Evolutionary conservation across 1,139 yeast species (phyloP), one percentile per base, ranked within the genome.

Genomic region (Geotrichum klebahnii): DNA sequence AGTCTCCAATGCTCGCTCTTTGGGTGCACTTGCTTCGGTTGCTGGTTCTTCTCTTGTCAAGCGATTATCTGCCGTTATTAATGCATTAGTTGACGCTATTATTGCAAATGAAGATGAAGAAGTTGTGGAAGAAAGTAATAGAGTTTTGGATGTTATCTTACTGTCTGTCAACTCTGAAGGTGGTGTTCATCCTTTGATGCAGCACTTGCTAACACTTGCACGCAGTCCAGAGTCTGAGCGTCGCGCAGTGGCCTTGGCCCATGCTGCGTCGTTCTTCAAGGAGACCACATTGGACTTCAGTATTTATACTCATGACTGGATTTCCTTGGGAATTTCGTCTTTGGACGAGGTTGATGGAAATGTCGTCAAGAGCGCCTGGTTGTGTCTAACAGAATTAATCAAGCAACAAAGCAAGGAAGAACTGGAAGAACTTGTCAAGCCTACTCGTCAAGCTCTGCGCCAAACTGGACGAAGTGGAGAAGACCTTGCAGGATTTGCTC

Each of bases 21-120:
- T 92, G 55, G 89, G 96, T 23, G 82, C 95, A 0, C 76, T 94
- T 64, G 95, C 96, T 0, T 81, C 85, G 48, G 96, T 87, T 43
- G 97, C 97, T 22, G 97, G 97, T 33, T 68, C 80, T 48, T 89
- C 96, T 1, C 72, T 90, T 57, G 82, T 82, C 72, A 81, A 77
- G 62, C 79, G 92, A 57, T 73, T 89, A 57, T 74, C 87, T 0
- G 69, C 80, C 22, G 85, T 90, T 56, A 78, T 90, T 57, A 82
- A 82, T 61, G 74, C 94, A 0, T 72, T 90, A 56, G 80, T 88
- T 24, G 79, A 78, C 51, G 81, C 89, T 26, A 69, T 84, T 44
- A 66, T 80, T 14, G 62, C 71, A 14, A 60, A 65, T 26, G 51
- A 65, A 8, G 66, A 65, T 24, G 63, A 62, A 16, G 71, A 55